Conservation (phyloP, 495 filamentous ascomycete species). For the Hyaloscypha variabilis region DNA sequence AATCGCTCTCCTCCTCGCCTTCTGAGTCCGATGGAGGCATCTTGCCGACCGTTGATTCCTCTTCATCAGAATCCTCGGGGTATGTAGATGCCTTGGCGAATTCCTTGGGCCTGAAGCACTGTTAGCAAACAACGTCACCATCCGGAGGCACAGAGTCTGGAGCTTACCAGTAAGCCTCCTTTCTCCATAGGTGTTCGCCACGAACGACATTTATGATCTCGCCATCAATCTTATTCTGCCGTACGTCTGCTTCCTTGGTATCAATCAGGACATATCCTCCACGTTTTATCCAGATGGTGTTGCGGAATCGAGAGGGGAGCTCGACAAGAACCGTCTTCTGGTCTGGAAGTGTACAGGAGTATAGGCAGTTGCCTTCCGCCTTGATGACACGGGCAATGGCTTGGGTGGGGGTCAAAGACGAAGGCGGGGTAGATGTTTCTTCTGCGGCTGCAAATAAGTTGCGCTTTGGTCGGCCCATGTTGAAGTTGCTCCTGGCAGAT, state of each 20-base stretch:
- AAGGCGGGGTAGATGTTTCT: conserved; percentile 74
- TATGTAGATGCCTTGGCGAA: conserved; percentile 67
- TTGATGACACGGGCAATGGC: conserved; percentile 75
- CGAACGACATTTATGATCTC: conserved; percentile 93
- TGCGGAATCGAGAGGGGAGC: conserved; percentile 79
- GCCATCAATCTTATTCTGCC: conserved; percentile 78
- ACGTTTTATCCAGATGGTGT: conserved; percentile 86
- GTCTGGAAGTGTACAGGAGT: conserved; percentile 66
- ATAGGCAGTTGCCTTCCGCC: conserved; percentile 86
- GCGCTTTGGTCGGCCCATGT: conserved; percentile 76
- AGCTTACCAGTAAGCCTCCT: conserved; percentile 83
- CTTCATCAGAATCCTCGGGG: conserved; percentile 64
- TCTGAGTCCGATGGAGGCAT: conserved; percentile 73
- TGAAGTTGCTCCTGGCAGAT: too few relatives aligned
- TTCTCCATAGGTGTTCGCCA: conserved; percentile 91
- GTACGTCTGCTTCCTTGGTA: conserved; percentile 58
- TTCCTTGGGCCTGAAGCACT: conserved; percentile 68
- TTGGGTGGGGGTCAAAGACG: conserved; percentile 63
- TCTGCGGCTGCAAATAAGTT: conserved; percentile 72
- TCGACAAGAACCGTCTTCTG: conserved; percentile 69
- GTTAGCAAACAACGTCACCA: conserved; percentile 25
- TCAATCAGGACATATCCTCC: conserved; percentile 88
- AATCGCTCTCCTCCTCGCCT: conserved; percentile 42
- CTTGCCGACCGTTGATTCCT: conserved; percentile 76
- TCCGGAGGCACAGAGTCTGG: neutral